A percentile compares a stretch with the other conserved stretches of the same genome.
These are phyloP conservation scores for Citropsis articulata DNA, from an alignment of 345 rosid species.

Conservation along the genomic window DNA sequence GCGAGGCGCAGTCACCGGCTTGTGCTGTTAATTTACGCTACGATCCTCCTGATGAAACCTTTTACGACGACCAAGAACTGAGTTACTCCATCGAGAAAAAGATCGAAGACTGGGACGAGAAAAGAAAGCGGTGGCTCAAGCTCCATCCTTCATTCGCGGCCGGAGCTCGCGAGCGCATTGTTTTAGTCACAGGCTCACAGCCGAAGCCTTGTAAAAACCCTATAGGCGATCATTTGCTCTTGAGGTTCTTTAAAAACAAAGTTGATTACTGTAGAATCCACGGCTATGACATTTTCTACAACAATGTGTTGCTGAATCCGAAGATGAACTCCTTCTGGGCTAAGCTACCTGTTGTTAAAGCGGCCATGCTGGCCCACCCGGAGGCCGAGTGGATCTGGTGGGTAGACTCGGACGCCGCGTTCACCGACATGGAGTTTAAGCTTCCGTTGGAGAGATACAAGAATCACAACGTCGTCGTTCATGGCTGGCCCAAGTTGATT, in stretches of 20 bases:
- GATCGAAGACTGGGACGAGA: conserved; percentile 74
- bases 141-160: conserved; percentile 66
- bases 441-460: conserved; percentile 65
- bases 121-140: conserved; percentile 64
- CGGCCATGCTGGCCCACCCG: conserved; percentile 95
- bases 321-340: conserved; percentile 85
- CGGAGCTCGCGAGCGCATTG: conserved; percentile 54
- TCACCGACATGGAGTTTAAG: conserved; percentile 92
- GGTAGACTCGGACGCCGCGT: conserved; percentile 92
- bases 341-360: conserved; percentile 64
- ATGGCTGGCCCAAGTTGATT: conserved; percentile 77
- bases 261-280: conserved; percentile 91
- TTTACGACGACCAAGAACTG: conserved; percentile 75
- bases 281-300: conserved; percentile 81
- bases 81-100: conserved; percentile 58
- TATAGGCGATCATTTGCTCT: conserved; percentile 77
- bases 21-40: conserved; percentile 27
- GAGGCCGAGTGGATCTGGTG: conserved; percentile 99
- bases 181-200: conserved; percentile 88
- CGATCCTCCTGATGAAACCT: conserved; percentile 61
- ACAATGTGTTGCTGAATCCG: conserved; percentile 70
- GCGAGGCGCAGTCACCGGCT: not conserved
- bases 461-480: conserved; percentile 75
- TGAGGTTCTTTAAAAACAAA: conserved; percentile 86
- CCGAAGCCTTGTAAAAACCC: conserved; percentile 76